Base-by-base conservation (phyloP, 345 rosid species). In the Sonneratia caseolaris region DNA sequence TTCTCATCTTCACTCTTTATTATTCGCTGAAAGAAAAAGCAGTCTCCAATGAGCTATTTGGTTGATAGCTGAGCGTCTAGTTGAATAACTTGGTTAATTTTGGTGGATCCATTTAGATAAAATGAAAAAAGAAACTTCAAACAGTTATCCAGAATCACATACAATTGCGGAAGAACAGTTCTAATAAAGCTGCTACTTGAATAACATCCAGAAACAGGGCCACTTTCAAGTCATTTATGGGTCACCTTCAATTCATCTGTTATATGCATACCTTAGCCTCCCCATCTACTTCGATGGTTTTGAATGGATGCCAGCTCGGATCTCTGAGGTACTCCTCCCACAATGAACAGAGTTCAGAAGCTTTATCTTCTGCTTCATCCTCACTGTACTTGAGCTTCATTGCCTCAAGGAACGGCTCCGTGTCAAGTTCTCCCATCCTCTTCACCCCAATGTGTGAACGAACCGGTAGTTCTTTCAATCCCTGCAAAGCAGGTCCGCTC, bases 401-500 rank as follows among this genome's bases (percentile, higher is more conserved):
- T 68, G 84, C 96, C 82, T 85, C 90, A 68, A 83, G 74, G 80
- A 95, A 90, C 5, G 99, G 97, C 77, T 82, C 81, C 8, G 76
- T 75, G 64, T 92, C 91, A 61, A 95, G 97, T 78, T 95, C 97
- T 79, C 99, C 97, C 99, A 95, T 92, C 81, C 98, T 85, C 85
- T 87, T 92, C 71, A 92, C 87, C 70, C 92, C 89, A 74, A 95
- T 85, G 76, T 75, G 78, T 4, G 77, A 80, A 35, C 81, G 80
- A 56, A 4, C 70, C 72, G 83, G 61, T 71, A 82, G 45, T 22
- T 91, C 95, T 82, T 82, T 88, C 78, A 90, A 71, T 24, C 81
- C 85, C 97, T 94, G 74, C 45, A 75, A 76, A 71, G 55, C 49
- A 64, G 78, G 77, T 32, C 37, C 38, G 70, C 70, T 51, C 72